These are phyloP conservation scores for Endocalyx cinctus DNA, from an alignment of 2,329 filamentous ascomycete genomes.

Conservation along the genomic window DNA sequence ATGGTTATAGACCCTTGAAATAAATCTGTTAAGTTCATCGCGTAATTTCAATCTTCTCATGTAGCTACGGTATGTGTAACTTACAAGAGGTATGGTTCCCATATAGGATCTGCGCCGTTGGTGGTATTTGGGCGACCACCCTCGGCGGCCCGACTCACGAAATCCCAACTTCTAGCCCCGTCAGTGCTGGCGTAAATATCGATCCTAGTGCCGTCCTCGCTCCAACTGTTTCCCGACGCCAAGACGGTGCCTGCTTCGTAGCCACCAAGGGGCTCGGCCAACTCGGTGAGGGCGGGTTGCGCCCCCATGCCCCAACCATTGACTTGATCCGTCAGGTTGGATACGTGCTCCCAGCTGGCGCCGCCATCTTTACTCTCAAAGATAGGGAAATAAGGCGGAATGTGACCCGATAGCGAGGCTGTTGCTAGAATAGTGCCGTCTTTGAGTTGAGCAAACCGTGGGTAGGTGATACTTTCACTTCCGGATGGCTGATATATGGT, in stretches of 20 bases:
- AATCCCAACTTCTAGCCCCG: slow-evolving; percentile 57
- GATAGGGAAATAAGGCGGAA: slow-evolving; percentile 41
- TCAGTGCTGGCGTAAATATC: slow-evolving; percentile 63
- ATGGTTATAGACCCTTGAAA: slow-evolving; percentile 44
- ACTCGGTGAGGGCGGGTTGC: slow-evolving; percentile 63
- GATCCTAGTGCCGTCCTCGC: slow-evolving; percentile 59
- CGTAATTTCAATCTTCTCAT: background rate
- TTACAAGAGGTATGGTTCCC: slow-evolving; percentile 62
- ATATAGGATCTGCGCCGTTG: slow-evolving; percentile 62
- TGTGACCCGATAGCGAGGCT: slow-evolving; percentile 19
- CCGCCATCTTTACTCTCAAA: slow-evolving; percentile 46
- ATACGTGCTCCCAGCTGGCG: slow-evolving; percentile 56
- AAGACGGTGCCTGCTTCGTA: slow-evolving; percentile 60
- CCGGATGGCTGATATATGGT: slow-evolving; percentile 9
- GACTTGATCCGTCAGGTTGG: slow-evolving; percentile 57
- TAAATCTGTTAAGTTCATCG: too few species aligned
- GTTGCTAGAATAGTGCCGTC: slow-evolving; percentile 42
- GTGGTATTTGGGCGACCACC: slow-evolving; percentile 56
- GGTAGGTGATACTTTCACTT: slow-evolving; percentile 17
- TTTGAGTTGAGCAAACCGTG: slow-evolving; percentile 28
- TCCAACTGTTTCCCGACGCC: slow-evolving; percentile 51
- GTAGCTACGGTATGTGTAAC: slow-evolving; percentile 3
- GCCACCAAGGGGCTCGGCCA: slow-evolving; percentile 50
- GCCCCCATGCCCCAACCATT: slow-evolving; percentile 63
- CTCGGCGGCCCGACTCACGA: slow-evolving; percentile 57